Percentiles rank a stretch among this genome's conserved stretches.
Evolutionary conservation across 192 early-diverging fungal species (phyloP).

Genomic region (Coemansia sp.): DNA sequence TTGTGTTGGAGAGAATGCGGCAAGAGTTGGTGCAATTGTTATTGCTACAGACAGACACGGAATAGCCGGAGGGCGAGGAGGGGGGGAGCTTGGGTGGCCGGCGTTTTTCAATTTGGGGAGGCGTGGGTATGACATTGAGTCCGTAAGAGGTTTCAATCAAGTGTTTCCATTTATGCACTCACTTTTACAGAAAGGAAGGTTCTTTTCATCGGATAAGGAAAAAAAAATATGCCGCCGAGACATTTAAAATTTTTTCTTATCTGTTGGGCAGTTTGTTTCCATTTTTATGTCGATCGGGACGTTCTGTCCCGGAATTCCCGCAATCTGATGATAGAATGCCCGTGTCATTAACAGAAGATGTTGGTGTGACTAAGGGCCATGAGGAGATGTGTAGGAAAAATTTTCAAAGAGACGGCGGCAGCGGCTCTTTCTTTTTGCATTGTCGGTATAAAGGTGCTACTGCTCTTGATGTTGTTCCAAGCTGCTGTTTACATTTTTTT

Average conservation of each 20-base stretch:
- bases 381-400: background rate
- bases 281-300: background rate
- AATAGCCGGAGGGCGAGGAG: background rate
- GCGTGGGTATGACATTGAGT: background rate
- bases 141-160: background rate
- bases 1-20: background rate
- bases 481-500: constrained; percentile 10
- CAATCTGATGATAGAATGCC: background rate
- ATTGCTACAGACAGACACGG: background rate
- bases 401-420: background rate
- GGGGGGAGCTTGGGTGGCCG: background rate
- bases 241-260: background rate
- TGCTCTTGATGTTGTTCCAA: background rate
- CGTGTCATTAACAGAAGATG: too few relatives aligned
- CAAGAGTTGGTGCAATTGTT: background rate
- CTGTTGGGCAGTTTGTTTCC: background rate
- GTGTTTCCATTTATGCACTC: background rate
- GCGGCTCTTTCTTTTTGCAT: background rate
- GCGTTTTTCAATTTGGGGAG: background rate
- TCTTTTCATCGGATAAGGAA: constrained; percentile 12
- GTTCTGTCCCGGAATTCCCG: constrained; percentile 3
- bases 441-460: background rate
- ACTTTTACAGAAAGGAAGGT: background rate
- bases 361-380: too few relatives aligned
- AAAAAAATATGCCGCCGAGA: background rate